Percentiles rank a stretch among this genome's conserved stretches.
Conservation (phyloP, 2,329 filamentous ascomycete species). For the Diaporthe sp. region DNA sequence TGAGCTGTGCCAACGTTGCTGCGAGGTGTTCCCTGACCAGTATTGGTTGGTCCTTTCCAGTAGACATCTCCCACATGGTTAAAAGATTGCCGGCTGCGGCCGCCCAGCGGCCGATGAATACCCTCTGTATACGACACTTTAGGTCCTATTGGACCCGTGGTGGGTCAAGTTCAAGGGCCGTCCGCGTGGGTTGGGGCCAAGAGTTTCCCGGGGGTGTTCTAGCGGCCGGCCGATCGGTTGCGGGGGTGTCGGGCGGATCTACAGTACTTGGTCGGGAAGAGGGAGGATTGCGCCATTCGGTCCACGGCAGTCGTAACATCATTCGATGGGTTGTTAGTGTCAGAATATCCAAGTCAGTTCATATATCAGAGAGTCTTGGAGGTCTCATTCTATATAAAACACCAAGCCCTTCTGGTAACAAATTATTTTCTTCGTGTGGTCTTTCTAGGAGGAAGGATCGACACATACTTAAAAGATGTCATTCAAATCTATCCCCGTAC, state of each 20-base stretch:
- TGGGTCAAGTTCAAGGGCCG: background rate
- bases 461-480: constrained; percentile 57
- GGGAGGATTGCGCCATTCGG: constrained; percentile 5
- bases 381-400: background rate
- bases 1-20: background rate
- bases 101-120: background rate
- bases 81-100: background rate
- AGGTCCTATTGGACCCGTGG: background rate
- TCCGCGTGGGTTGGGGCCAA: background rate
- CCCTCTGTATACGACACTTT: background rate
- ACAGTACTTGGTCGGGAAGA: background rate
- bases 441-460: background rate
- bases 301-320: background rate
- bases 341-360: background rate
- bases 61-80: background rate
- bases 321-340: background rate
- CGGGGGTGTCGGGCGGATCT: background rate
- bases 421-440: background rate
- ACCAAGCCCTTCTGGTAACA: no score
- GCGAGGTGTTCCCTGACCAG: no score
- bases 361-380: background rate
- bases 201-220: background rate
- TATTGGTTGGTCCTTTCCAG: background rate
- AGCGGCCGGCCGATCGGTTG: constrained; percentile 16
- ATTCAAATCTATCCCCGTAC: constrained; percentile 80